phyloP scores from a whole-genome alignment of 1,284 basidiomycete species.

The Salmacisia buchloeana region DNA sequence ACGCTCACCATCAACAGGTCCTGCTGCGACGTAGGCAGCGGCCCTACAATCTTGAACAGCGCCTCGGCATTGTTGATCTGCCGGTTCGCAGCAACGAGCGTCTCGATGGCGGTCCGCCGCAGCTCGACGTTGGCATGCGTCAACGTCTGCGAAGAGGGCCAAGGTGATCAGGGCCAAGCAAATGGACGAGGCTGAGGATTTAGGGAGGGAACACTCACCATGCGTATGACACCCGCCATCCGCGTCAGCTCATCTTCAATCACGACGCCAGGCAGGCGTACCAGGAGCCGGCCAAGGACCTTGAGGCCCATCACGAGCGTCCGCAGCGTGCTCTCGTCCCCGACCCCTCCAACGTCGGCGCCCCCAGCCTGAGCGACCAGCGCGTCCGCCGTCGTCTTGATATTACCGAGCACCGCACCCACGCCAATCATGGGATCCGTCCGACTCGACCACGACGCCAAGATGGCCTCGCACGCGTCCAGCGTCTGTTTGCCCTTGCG shows the following conservation, averaged over 20 bases:
- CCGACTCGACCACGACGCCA: conserved; percentile 16
- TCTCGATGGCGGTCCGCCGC: conserved; percentile 16
- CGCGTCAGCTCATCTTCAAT: conserved; percentile 33
- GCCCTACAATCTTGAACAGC: conserved; percentile 16
- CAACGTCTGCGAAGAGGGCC: conserved; percentile 8
- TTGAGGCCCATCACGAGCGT: conserved; percentile 10
- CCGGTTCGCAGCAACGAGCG: conserved; percentile 15
- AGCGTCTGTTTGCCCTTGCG: background rate
- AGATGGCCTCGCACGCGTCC: conserved; percentile 17
- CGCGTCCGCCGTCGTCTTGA: conserved; percentile 6
- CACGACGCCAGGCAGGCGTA: conserved; percentile 26
- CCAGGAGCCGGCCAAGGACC: conserved; percentile 16
- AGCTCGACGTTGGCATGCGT: conserved; percentile 11
- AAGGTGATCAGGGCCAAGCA: background rate
- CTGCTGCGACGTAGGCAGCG: conserved; percentile 18
- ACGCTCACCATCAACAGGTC: conserved; percentile 28
- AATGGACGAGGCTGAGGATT: background rate
- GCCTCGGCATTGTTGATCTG: conserved; percentile 6
- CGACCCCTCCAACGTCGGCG: background rate
- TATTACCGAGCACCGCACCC: conserved; percentile 8
- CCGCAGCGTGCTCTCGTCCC: conserved; percentile 4
- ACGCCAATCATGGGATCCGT: conserved; percentile 33
- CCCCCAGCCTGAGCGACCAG: background rate
- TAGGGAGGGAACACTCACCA: conserved; percentile 6
- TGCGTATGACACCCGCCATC: background rate